phyloP scores from a whole-genome alignment of 2,329 filamentous ascomycete species.

The Biscogniauxia sp. region DNA sequence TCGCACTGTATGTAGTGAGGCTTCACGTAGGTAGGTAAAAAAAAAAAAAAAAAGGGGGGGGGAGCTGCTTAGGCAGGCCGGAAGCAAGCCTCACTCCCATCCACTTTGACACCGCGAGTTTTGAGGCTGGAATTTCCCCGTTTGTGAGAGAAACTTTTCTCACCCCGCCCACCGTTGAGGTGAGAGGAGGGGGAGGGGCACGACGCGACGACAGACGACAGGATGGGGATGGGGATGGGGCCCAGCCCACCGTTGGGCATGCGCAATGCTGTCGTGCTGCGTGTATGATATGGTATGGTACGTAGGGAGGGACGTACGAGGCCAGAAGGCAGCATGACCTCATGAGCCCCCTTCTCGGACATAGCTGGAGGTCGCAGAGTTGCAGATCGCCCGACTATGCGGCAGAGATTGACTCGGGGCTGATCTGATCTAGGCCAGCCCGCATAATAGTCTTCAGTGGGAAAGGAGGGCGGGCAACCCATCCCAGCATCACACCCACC shows the following conservation, averaged over 20 bases:
- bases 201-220: no score
- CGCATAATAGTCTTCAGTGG: background rate
- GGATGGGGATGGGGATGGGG: no score
- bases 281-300: background rate
- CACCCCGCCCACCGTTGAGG: background rate
- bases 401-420: background rate
- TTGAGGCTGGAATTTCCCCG: background rate
- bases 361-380: background rate
- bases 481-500: no score
- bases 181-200: no score
- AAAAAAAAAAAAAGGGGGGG: no score
- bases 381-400: background rate
- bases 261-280: background rate
- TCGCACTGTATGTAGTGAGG: background rate
- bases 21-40: no score
- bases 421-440: background rate
- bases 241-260: background rate
- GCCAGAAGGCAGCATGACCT: background rate
- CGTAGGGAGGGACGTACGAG: background rate
- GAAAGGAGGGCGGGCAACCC: background rate
- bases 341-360: background rate
- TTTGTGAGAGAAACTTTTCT: background rate
- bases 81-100: background rate
- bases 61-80: background rate
- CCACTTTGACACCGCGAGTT: background rate